Base-by-base conservation (phyloP, 768 basidiomycete species). In the Tulasnella sp. region DNA sequence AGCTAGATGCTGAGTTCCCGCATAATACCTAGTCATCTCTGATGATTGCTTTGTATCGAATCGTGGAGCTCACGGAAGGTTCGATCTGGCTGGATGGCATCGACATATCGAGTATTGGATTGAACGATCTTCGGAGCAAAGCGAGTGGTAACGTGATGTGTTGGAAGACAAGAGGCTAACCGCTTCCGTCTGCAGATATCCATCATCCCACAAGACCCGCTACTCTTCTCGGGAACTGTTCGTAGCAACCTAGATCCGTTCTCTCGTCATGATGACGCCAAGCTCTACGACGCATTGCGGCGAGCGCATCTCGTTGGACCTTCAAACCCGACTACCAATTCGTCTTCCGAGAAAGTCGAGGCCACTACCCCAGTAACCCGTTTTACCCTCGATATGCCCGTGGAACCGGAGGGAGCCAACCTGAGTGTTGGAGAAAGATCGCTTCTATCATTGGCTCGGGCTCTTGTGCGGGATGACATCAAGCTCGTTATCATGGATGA, bases 341-440 rank as follows among this genome's bases (percentile, higher is more conserved):
- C 76, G 16, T 40, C 34, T 19, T 31, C 76, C 71, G 58, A 42
- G 36, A 36, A 27, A 38, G 19, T 71, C 77, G 39, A 27, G 36
- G 24, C 34, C 52, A 19, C 12, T n/a, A n/a, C 80, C 79, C 39
- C 56, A 12, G 81, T 71, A 34, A 77, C 82, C 12, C 84, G 85
- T 3, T 87, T 87, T 83, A 86, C 84, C 2, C 83, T 88, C 18
- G 87, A 88, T 79, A 85, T 85, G 0, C 82, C 81, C 1, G 83
- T 88, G 44, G 87, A 88, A 74, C 86, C 87, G 46, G 87, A 88
- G 80, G 87, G 87, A 0, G 80, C 82, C 5, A 86, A 86, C 76
- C 81, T 87, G 38, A 85, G 80, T 6, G 81, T 83, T 74, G 86
- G 87, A 27, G 80, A 87, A 81, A 80, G 87, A 12, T 82, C 75